phyloP scores from a whole-genome alignment of 495 filamentous ascomycete species.

The Hyphodiscus hymeniophilus region DNA sequence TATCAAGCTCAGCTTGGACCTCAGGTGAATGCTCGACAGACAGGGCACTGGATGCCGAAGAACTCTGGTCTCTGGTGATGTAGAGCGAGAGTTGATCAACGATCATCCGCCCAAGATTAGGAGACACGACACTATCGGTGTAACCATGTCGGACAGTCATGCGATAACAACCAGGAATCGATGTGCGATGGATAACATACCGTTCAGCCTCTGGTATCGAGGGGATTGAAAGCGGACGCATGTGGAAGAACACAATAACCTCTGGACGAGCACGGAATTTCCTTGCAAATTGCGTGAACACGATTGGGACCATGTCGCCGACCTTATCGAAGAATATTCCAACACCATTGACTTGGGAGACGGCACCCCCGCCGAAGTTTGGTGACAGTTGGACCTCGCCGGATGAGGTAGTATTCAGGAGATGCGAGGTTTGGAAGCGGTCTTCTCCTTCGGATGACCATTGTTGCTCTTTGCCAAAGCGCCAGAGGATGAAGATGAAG shows the following conservation, averaged over 20 bases:
- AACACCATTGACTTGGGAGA: slow-evolving; percentile 42
- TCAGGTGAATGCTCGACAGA: slow-evolving; percentile 27
- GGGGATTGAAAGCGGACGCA: slow-evolving; percentile 46
- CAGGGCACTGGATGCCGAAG: slow-evolving; percentile 10
- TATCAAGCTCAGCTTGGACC: slow-evolving; percentile 34
- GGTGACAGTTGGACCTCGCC: slow-evolving; percentile 25
- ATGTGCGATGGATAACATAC: slow-evolving; percentile 31
- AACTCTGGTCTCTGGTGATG: slow-evolving; percentile 32
- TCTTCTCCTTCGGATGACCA: slow-evolving; percentile 60
- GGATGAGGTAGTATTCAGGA: slow-evolving; percentile 28
- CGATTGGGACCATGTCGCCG: slow-evolving; percentile 43
- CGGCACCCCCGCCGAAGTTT: slow-evolving; percentile 35
- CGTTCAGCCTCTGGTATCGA: slow-evolving; percentile 36
- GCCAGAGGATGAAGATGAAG: slow-evolving; percentile 58
- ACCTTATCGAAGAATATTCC: slow-evolving; percentile 63
- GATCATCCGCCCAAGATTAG: slow-evolving; percentile 49
- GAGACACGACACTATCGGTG: slow-evolving; percentile 57
- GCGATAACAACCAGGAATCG: slow-evolving; percentile 51
- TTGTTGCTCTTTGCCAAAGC: slow-evolving; percentile 66
- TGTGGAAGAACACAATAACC: slow-evolving; percentile 54
- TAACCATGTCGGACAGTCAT: slow-evolving; percentile 64
- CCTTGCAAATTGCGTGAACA: slow-evolving; percentile 55
- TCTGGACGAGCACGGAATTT: slow-evolving; percentile 53
- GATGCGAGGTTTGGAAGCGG: slow-evolving; percentile 39
- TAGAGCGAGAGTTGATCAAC: slow-evolving; percentile 50